Evolutionary conservation across 2,329 filamentous ascomycete species (phyloP), one percentile per base, ranked within the genome.

Genomic region (Alternaria metachromatica): DNA sequence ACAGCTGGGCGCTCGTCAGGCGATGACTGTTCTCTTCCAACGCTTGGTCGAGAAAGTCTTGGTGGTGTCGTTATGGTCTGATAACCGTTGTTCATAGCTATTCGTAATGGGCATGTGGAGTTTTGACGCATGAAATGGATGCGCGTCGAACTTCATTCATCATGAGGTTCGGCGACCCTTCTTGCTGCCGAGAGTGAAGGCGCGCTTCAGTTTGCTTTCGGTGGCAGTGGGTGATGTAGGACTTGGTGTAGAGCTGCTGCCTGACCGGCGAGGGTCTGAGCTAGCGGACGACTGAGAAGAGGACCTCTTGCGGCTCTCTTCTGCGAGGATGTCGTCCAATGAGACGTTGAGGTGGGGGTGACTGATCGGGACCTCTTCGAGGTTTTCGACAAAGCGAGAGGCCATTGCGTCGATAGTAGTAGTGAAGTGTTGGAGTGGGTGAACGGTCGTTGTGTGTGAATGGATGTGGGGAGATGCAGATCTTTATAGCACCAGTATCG

Each of bases 341-440:
- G 74, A 79, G 65, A 81, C 78, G 59, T 81, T 81, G 67, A 79
- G 77, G 51, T 78, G 76, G 28, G 78, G 77, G 48, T 80, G 77
- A 21, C 73, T 76, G 65, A 77, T 78, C 18, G 76, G 74, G 20
- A 76, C 75, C 63, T 77, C 73, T 63, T 80, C 76, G 58, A 81
- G 76, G 67, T 79, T 76, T 57, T 81, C 79, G 55, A 77, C 76
- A 54, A 81, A 81, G 54, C 80, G 79, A 26, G 78, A 80, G 18
- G 74, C 69, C 72, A 79, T 79, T 62, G 60, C 69, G 60, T 63
- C 60, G 56, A 50, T 54, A 11, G 49, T 57, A 28, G 30, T 33
- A 18, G 13, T 45, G n/a, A 20, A 48, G 26, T 54, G 46, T 18
- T 50, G 23, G 37, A 18, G 46, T 43, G 62, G 21, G 44, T 63